Percentiles rank a stretch among this genome's conserved stretches.
phyloP scores from a whole-genome alignment of 768 basidiomycete species.

The Polyporus arcularius region DNA sequence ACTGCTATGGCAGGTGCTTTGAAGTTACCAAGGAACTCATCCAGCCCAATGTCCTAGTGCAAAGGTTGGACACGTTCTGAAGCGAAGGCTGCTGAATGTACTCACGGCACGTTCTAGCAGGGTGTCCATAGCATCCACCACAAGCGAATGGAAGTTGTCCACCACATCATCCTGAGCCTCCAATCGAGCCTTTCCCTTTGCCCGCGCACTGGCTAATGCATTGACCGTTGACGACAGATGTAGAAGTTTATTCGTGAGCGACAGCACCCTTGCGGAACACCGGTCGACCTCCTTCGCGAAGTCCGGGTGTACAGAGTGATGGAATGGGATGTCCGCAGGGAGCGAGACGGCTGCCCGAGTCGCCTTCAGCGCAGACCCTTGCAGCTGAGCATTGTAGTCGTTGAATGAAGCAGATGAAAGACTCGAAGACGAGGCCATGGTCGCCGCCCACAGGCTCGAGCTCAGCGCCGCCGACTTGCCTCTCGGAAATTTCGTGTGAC shows the following conservation, averaged over 20 bases:
- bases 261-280: constrained; percentile 65
- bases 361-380: constrained; percentile 59
- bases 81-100: neutral
- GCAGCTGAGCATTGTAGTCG: constrained; percentile 57
- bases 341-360: constrained; percentile 63
- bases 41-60: constrained; percentile 76
- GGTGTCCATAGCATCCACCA: constrained; percentile 85
- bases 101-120: constrained; percentile 82
- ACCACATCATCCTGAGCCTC: constrained; percentile 77
- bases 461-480: neutral
- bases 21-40: constrained; percentile 70
- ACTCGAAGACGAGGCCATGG: constrained; percentile 7
- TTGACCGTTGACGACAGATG: constrained; percentile 48
- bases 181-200: constrained; percentile 58
- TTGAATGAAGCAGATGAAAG: constrained; percentile 42
- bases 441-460: neutral
- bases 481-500: neutral
- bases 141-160: constrained; percentile 74
- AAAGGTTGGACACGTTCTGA: neutral
- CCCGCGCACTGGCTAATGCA: constrained; percentile 32
- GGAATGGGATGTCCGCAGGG: constrained; percentile 81
- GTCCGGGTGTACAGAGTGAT: constrained; percentile 78
- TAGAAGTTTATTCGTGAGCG: constrained; percentile 66
- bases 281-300: constrained; percentile 72
- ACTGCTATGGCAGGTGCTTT: constrained; percentile 67